Conservation (phyloP, 1,284 basidiomycete genomes). For the Caloboletus inedulis region DNA sequence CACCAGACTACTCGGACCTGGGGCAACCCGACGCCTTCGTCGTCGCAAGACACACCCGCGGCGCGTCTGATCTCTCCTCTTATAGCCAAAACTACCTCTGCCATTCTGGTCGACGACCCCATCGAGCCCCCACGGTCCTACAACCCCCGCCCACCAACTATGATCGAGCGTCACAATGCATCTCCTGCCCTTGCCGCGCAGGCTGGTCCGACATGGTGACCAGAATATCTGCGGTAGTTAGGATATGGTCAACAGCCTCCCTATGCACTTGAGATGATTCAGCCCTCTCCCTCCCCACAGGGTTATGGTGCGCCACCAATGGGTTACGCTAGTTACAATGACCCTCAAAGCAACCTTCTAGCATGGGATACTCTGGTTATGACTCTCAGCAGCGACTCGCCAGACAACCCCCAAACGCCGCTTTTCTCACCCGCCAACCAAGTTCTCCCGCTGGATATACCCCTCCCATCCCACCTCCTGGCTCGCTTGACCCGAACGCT, state of each 20-base stretch:
- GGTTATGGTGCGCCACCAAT: conserved; percentile 18
- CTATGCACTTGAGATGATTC: conserved; percentile 24
- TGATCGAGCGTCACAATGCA: conserved; percentile 49
- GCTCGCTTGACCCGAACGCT: conserved; percentile 22
- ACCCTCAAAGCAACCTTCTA: conserved; percentile 23
- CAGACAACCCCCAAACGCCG: conserved; percentile 26
- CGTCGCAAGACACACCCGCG: no score
- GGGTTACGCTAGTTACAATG: conserved; percentile 24
- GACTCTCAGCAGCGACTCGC: conserved; percentile 26
- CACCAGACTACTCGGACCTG: no score
- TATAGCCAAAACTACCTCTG: no score
- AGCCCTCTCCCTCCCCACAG: conserved; percentile 15
- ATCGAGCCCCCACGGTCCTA: conserved; percentile 25
- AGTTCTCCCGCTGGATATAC: conserved; percentile 18
- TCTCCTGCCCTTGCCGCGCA: conserved; percentile 29
- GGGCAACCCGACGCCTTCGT: no score
- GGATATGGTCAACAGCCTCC: conserved; percentile 40
- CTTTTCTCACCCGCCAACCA: conserved; percentile 27
- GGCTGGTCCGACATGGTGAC: conserved; percentile 15
- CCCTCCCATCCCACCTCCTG: conserved; percentile 1
- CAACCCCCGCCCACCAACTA: conserved; percentile 52
- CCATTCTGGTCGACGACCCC: conserved; percentile 52
- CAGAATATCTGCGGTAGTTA: conserved; percentile 30
- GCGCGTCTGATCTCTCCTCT: no score
- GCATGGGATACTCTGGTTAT: conserved; percentile 17